Base-by-base conservation (phyloP, 139 green algal species). In the Pleodorina starrii region DNA sequence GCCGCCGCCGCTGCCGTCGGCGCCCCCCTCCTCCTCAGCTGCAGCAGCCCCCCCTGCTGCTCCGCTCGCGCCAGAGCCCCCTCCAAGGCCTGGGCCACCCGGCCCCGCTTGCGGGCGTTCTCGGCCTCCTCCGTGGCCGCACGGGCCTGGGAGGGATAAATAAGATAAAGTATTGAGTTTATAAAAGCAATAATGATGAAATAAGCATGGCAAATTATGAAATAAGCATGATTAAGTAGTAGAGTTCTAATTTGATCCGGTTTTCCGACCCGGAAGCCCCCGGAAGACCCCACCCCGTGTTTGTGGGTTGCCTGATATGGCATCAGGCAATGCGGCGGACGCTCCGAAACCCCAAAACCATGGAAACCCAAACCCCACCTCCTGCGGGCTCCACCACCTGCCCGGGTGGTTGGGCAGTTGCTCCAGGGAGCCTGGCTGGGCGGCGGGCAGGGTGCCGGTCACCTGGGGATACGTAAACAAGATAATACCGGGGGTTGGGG, bases 51-150 rank as follows among this genome's bases (percentile, higher is more conserved):
- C 9, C 92, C 92, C n/a, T 57, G 32, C 50, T 71, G 66, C 44
- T 50, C 89, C 25, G 92, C 92, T 1, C 63, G 75, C 16, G 40
- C 69, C 25, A 95, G 44, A 3, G 89, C 89, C 7, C 50, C 51
- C 89, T 94, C 92, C 38, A 96, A 72, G 72, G 81, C 82, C n/a
- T 94, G 84, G 57, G 68, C 35, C 42, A 91, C 75, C 48, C 90
- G 90, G 82, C 51, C 90, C 48, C 78, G 78, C 54, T 90, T 78
- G 57, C 90, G 84, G 10, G 75, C 57, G 7, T 69, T 46, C 44
- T 88, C 90, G 5, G 88, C 89, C 54, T 92, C 88, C 5, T 94
- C 87, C 0, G 88, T 89, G 9, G 88, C 88, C 0, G 73, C 60
- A 1, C 51, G 36, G 16, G 90, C 84, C 88, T 87, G 36, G 32